Percentiles rank a stretch among this genome's conserved stretches.
These are phyloP conservation scores for Aspergillus steynii DNA, from an alignment of 495 filamentous ascomycete genomes.

Conservation along the genomic window DNA sequence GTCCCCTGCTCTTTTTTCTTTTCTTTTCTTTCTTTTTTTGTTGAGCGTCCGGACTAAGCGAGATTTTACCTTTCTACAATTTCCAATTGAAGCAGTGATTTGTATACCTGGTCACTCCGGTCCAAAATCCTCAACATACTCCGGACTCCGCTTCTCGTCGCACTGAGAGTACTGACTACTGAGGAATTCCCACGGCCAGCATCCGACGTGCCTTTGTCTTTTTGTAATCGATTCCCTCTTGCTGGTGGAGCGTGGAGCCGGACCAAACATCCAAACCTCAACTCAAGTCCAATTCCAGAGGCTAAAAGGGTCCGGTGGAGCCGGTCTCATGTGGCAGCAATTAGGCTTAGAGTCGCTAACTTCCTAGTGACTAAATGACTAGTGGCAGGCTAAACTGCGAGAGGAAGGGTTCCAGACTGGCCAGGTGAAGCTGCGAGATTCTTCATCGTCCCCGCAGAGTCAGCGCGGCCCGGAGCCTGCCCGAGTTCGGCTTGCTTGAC, in stretches of 20 bases:
- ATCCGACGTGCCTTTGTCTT: slow-evolving; percentile 11
- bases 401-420: slow-evolving; percentile 30
- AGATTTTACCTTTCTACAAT: not conserved
- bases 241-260: slow-evolving; percentile 11
- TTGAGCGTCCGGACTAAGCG: not conserved
- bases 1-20: not conserved
- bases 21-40: slow-evolving; percentile 1
- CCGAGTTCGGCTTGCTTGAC: slow-evolving; percentile 18
- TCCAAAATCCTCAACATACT: not conserved
- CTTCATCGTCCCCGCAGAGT: slow-evolving; percentile 18
- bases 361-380: not conserved
- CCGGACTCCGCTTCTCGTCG: not conserved
- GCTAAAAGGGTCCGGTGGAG: no score
- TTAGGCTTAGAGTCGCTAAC: not conserved
- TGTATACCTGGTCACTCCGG: no score
- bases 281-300: no score
- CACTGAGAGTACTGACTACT: no score
- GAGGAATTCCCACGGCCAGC: not conserved
- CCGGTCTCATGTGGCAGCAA: slow-evolving; percentile 22
- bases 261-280: slow-evolving; percentile 6
- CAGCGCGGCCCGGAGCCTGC: slow-evolving; percentile 14
- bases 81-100: not conserved
- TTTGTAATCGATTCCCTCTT: no score
- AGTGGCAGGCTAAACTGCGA: slow-evolving; percentile 14
- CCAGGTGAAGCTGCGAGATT: slow-evolving; percentile 8